Evolutionary conservation across 345 rosid species (phyloP).

Genomic region (Camelina laxa): DNA sequence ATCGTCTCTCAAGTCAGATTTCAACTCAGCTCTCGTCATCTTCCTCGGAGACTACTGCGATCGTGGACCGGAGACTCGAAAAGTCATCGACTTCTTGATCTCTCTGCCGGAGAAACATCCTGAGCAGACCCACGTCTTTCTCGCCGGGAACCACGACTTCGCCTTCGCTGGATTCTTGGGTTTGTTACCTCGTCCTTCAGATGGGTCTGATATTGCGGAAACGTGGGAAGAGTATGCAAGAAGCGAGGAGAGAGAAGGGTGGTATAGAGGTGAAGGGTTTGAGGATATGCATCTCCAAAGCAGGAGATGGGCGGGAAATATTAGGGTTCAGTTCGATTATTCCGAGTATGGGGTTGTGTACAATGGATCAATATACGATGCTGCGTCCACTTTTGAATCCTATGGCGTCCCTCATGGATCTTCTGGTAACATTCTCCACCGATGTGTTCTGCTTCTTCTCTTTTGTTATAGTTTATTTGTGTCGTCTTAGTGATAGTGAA

Average conservation of each 20-base stretch:
- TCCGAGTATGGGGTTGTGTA: conserved; percentile 53
- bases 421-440: conserved; percentile 48
- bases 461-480: background rate
- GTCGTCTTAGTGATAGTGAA: background rate
- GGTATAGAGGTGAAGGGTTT: conserved; percentile 70
- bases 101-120: conserved; percentile 58
- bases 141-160: conserved; percentile 80
- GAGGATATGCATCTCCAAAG: conserved; percentile 78
- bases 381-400: conserved; percentile 72
- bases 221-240: conserved; percentile 65
- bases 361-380: conserved; percentile 77
- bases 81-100: conserved; percentile 68
- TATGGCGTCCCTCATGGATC: conserved; percentile 86
- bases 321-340: conserved; percentile 54
- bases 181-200: conserved; percentile 53
- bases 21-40: conserved; percentile 66
- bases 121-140: conserved; percentile 62
- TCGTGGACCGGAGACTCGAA: conserved; percentile 70
- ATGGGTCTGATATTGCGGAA: conserved; percentile 55
- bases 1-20: conserved; percentile 48
- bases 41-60: conserved; percentile 95
- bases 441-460: background rate
- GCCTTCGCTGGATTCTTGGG: conserved; percentile 75
- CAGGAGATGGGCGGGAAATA: conserved; percentile 76
- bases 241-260: conserved; percentile 75